Base-by-base conservation (phyloP, 106 monocot genomes). In the Allium fistulosum region DNA sequence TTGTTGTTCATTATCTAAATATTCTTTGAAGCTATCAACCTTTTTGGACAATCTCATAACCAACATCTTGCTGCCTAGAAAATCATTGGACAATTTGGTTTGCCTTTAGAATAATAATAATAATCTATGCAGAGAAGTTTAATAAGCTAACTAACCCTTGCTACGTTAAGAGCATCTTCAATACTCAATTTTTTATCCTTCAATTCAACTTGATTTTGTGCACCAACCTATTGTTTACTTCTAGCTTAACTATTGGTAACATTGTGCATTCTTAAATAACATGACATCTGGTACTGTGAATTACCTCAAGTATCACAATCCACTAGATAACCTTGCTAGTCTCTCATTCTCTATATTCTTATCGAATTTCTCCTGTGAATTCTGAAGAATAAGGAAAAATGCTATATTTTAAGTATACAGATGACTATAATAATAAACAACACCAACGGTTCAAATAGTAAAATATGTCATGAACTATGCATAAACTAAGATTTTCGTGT, bases 71-170 rank as follows among this genome's bases (percentile, higher is more conserved):
- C 94, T 87, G 72, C 90, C 82, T 16, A 94, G 90, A 79, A 90
- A 84, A 68, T 90, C 94, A 90, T 94, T 90, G 57, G 90, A 90
- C 75, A 94, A 80, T 66, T 90, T 87, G 62, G 94, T 82, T 90
- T 94, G 68, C 12, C n/a, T n/a, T n/a, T n/a, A n/a, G n/a, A n/a
- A n/a, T n/a, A n/a, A n/a, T n/a, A n/a, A n/a, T n/a, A n/a, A n/a
- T n/a, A 8, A 14, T 58, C 52, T 57, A 22, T 2, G 17, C 18
- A 51, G 63, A 47, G 17, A 26, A 50, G 73, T 53, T n/a, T 15
- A 37, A 55, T 59, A 47, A 67, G 58, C 9, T 49, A 17, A 85
- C 48, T 53, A 68, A 87, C 94, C 78, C 81, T 90, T 3, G 90
- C 82, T 62, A 90, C 87, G 75, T 90, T 94, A 55, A 94, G 61